Conservation (phyloP, 805 yeast species). For the Yarrowia sp. region DNA sequence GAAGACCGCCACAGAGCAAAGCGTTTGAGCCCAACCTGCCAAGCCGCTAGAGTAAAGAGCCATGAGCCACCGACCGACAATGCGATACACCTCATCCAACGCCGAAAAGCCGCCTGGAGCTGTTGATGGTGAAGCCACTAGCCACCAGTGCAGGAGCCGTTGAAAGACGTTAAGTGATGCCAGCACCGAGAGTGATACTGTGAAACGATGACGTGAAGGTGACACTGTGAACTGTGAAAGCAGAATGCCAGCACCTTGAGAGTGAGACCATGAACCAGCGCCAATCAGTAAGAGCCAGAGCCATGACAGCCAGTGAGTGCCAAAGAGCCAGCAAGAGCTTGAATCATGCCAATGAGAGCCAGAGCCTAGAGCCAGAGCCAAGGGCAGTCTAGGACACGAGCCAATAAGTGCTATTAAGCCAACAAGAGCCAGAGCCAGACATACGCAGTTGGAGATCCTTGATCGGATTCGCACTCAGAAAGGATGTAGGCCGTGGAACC, state of each 20-base stretch:
- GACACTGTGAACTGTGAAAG: background rate
- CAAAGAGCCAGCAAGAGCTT: too few relatives aligned
- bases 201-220: background rate
- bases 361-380: too few relatives aligned
- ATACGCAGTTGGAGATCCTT: too few relatives aligned
- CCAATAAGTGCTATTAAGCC: too few relatives aligned
- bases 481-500: too few relatives aligned
- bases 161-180: background rate
- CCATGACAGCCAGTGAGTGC: too few relatives aligned
- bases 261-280: too few relatives aligned
- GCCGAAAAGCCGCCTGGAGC: background rate
- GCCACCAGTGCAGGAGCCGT: background rate
- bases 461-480: too few relatives aligned
- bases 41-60: background rate
- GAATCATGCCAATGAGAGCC: too few relatives aligned
- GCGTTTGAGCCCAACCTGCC: background rate
- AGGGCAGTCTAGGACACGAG: too few relatives aligned
- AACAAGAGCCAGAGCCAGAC: too few relatives aligned
- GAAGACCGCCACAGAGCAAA: background rate
- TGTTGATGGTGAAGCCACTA: background rate
- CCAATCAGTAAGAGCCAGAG: too few relatives aligned
- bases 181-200: background rate
- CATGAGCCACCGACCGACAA: background rate
- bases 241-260: background rate
- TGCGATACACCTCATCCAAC: background rate